These are phyloP conservation scores for Metschnikowia kofuensis DNA, from an alignment of 805 yeast genomes.

Conservation along the genomic window DNA sequence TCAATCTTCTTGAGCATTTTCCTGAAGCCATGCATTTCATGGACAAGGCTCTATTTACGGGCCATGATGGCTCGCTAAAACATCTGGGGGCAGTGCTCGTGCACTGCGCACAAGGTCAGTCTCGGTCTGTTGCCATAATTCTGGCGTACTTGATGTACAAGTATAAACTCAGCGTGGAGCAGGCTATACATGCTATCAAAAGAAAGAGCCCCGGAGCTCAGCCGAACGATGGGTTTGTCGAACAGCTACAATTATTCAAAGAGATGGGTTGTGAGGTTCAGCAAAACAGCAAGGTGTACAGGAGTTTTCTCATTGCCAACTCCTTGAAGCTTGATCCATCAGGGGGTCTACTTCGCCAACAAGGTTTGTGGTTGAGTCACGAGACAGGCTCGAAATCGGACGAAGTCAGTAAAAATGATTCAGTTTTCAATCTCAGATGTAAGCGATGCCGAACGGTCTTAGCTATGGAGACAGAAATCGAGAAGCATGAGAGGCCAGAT, in stretches of 20 bases:
- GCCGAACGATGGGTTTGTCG: constrained; percentile 73
- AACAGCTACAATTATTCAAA: constrained; percentile 67
- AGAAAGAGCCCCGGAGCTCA: constrained; percentile 56
- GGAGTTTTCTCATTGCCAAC: constrained; percentile 25
- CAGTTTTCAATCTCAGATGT: constrained; percentile 56
- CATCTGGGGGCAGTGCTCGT: constrained; percentile 46
- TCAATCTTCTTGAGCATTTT: constrained; percentile 63
- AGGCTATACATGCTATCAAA: constrained; percentile 74
- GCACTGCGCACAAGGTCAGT: constrained; percentile 53
- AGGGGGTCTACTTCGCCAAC: constrained; percentile 11
- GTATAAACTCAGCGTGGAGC: constrained; percentile 53
- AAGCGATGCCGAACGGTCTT: constrained; percentile 74
- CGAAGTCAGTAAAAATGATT: not conserved
- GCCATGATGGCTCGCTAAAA: constrained; percentile 16
- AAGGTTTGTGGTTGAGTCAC: constrained; percentile 11
- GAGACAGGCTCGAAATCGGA: not conserved
- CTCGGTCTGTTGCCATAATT: constrained; percentile 46
- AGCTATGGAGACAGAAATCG: constrained; percentile 60
- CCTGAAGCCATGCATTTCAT: constrained; percentile 65
- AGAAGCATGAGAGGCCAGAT: constrained; percentile 66
- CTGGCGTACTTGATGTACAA: constrained; percentile 50
- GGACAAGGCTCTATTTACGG: constrained; percentile 52
- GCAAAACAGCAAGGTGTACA: constrained; percentile 21
- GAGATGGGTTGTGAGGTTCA: constrained; percentile 29
- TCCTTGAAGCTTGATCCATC: constrained; percentile 19